Base-by-base conservation (phyloP, 306 rosid species). In the Prinsepia uniflora region DNA sequence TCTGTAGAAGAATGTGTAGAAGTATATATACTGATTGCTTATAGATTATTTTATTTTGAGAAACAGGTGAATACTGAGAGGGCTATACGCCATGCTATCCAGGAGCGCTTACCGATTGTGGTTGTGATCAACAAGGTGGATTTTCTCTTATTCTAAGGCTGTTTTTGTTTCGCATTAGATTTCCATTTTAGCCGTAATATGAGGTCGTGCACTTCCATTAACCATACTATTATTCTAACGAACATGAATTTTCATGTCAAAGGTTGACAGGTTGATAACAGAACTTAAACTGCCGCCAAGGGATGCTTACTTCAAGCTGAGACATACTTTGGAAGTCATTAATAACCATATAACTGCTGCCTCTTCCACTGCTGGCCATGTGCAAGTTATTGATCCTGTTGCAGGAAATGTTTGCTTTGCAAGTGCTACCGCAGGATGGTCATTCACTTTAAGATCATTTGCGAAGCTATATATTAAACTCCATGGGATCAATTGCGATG, bases 321-420 rank as follows among this genome's bases (percentile, higher is more conserved):
- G 99, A 83, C 95, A 94, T 81, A 91, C 96, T 40, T 72, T 94
- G 84, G 99, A 94, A 75, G 88, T 90, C 65, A 89, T 94, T 79
- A 94, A 94, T 70, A 91, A 70, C 74, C 90, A 84, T 79, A 91
- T 94, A 79, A 68, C 96, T 48, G 97, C 92, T 75, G 91, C 96
- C 43, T 89, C 96, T 30, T 94, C 96, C 6, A 86, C 84, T 67
- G 97, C 97, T 67, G 99, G 97, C 9, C 84, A 89, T 84, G 91
- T 89, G 70, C 97, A 91, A 84, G 77, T 86, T 75, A 82, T 94
- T 17, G 99, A 94, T 61, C 99, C 99, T 13, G 84, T 82, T 57
- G 99, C 89, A 10, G 99, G 99, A 59, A 94, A 94, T 78, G 99
- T 94, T 75, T 91, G 97, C 76, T 94, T 94, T 71, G 96, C 97